Percentiles rank a stretch among this genome's conserved stretches.
phyloP scores from a whole-genome alignment of 495 filamentous ascomycete species.

The Clohesyomyces aquaticus region DNA sequence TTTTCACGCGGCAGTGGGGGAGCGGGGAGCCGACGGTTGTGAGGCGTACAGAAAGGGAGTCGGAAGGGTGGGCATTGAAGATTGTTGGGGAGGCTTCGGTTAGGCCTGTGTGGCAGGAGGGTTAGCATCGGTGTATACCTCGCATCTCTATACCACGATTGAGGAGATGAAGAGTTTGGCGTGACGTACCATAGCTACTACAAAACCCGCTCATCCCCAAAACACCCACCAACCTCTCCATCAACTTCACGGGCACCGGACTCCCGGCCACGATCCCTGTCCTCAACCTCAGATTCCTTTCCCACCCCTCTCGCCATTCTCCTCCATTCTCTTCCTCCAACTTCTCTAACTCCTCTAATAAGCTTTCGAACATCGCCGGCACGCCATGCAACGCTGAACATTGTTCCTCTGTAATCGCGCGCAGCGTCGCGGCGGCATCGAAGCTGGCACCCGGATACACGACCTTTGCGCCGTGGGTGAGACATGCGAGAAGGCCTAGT shows the following conservation, averaged over 20 bases:
- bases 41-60: constrained; percentile 61
- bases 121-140: too few relatives aligned
- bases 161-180: too few relatives aligned
- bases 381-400: constrained; percentile 75
- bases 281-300: too few relatives aligned
- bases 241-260: constrained; percentile 65
- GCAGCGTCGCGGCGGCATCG: constrained; percentile 60
- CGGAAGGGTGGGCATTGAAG: constrained; percentile 70
- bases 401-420: constrained; percentile 62
- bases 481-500: constrained; percentile 66
- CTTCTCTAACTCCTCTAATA: constrained; percentile 53
- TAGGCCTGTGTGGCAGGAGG: constrained; percentile 52
- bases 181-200: constrained; percentile 55
- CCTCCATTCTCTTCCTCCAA: too few relatives aligned
- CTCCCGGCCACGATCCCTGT: constrained; percentile 73
- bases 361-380: constrained; percentile 69
- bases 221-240: constrained; percentile 63
- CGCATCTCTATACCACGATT: background rate
- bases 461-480: constrained; percentile 69
- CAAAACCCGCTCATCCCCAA: constrained; percentile 72
- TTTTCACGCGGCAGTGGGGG: constrained; percentile 70
- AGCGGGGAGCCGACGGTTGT: constrained; percentile 69
- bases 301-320: too few relatives aligned
- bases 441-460: constrained; percentile 69
- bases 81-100: constrained; percentile 72